Conservation (phyloP, 306 rosid genomes). For the Cucurbita ficifolia region DNA sequence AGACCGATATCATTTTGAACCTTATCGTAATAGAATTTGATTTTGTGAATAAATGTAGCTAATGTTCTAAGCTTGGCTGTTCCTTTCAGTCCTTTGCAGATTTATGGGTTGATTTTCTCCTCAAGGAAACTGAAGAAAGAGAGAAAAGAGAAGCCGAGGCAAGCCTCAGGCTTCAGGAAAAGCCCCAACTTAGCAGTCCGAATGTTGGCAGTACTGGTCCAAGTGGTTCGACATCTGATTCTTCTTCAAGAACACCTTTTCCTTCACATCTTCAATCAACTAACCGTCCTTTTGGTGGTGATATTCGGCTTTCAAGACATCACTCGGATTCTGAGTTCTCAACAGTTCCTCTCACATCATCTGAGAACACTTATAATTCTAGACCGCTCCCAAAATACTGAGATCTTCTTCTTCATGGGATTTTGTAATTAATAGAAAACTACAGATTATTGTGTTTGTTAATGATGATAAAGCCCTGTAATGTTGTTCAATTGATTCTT, state of each 20-base stretch:
- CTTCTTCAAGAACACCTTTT: conserved; percentile 17
- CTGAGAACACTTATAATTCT: conserved; percentile 38
- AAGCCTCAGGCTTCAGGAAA: conserved; percentile 25
- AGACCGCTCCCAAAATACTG: conserved; percentile 41
- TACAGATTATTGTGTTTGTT: conserved; percentile 30
- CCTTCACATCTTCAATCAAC: conserved; percentile 25
- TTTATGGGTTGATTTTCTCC: conserved; percentile 97
- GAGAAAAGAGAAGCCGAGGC: conserved; percentile 53
- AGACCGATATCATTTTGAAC: neutral
- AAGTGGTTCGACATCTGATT: conserved; percentile 13
- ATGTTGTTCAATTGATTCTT: conserved; percentile 59
- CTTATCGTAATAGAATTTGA: neutral
- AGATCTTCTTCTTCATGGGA: conserved; percentile 8
- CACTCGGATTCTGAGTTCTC: conserved; percentile 69
- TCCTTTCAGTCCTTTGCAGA: conserved; percentile 89
- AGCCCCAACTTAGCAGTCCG: conserved; percentile 17
- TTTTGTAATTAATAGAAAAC: conserved; percentile 38
- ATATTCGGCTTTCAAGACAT: conserved; percentile 34
- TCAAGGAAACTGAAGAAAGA: conserved; percentile 78
- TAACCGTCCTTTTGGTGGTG: conserved; percentile 16
- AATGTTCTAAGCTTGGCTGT: conserved; percentile 1
- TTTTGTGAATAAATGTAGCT: neutral
- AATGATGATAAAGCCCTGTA: conserved; percentile 29
- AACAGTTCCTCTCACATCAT: conserved; percentile 68
- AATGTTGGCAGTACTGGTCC: conserved; percentile 7